A percentile compares a stretch with the other conserved stretches of the same genome.
phyloP scores from a whole-genome alignment of 805 yeast species.

The Candida ipomoeae region DNA sequence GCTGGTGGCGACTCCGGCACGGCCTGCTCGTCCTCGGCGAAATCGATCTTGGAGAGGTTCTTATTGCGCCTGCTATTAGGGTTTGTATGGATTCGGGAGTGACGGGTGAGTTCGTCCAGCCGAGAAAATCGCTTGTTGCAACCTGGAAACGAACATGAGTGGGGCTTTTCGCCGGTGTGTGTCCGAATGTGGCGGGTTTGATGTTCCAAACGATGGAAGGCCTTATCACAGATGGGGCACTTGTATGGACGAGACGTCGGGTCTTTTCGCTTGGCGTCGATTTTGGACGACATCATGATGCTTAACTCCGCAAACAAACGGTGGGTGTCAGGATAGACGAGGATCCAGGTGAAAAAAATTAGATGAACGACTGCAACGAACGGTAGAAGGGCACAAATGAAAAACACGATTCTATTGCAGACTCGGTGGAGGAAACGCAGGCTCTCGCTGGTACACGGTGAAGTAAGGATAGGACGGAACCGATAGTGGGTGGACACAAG shows the following conservation, averaged over 20 bases:
- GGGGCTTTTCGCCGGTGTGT: constrained; percentile 81
- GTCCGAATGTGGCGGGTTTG: constrained; percentile 77
- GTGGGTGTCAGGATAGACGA: background rate
- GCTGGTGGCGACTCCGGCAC: background rate
- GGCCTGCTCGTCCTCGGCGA: background rate
- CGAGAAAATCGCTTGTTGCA: constrained; percentile 66
- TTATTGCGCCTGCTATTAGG: constrained; percentile 64
- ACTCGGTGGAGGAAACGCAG: background rate
- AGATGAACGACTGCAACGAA: no score
- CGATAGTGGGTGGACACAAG: background rate
- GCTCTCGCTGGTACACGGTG: background rate
- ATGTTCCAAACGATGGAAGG: constrained; percentile 72
- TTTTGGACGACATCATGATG: constrained; percentile 14
- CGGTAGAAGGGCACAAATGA: no score
- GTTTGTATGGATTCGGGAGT: constrained; percentile 66
- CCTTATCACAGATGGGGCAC: constrained; percentile 71
- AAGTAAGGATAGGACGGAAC: background rate
- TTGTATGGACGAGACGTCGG: constrained; percentile 51
- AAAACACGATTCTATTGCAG: background rate
- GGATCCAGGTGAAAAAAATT: no score
- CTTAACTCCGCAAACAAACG: background rate
- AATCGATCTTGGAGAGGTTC: constrained; percentile 21
- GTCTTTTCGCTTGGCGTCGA: constrained; percentile 18
- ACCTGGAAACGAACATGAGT: constrained; percentile 67
- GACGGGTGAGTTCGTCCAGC: constrained; percentile 72